phyloP scores from a whole-genome alignment of 768 basidiomycete genomes.

The Mycena vitilis region DNA sequence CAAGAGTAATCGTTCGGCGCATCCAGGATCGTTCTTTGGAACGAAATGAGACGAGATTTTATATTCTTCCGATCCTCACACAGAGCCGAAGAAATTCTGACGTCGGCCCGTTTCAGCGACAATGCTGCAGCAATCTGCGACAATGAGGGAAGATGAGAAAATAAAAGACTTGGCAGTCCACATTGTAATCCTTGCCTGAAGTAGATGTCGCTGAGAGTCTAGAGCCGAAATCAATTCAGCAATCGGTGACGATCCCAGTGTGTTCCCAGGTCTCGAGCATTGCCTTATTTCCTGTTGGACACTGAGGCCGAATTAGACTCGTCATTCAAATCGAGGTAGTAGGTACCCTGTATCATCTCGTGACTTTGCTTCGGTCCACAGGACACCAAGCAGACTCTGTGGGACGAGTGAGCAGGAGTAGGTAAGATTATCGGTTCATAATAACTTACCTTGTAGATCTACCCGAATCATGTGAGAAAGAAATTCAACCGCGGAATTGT shows the following conservation, averaged over 20 bases:
- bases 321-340: too few species aligned
- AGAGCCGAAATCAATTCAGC: slow-evolving; percentile 10
- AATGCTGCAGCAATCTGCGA: slow-evolving; percentile 10
- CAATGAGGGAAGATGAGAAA: too few species aligned
- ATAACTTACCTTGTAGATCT: slow-evolving; percentile 19
- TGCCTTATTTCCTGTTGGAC: slow-evolving; percentile 2
- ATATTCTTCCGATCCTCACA: slow-evolving; percentile 10
- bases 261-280: neutral
- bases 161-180: neutral
- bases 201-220: slow-evolving; percentile 18
- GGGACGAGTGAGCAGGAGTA: neutral
- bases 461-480: neutral
- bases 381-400: slow-evolving; percentile 17
- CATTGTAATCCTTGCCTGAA: neutral
- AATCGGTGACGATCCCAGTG: neutral
- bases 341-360: slow-evolving; percentile 13
- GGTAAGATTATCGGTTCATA: neutral
- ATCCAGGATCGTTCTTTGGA: slow-evolving; percentile 14
- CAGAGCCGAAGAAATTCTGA: slow-evolving; percentile 8
- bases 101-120: neutral
- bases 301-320: neutral
- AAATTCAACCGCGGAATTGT: neutral
- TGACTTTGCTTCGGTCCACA: slow-evolving; percentile 22
- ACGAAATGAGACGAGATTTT: neutral
- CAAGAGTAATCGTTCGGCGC: neutral